Base-by-base conservation (phyloP, 2,329 filamentous ascomycete species). In the Beauveria bassiana region DNA sequence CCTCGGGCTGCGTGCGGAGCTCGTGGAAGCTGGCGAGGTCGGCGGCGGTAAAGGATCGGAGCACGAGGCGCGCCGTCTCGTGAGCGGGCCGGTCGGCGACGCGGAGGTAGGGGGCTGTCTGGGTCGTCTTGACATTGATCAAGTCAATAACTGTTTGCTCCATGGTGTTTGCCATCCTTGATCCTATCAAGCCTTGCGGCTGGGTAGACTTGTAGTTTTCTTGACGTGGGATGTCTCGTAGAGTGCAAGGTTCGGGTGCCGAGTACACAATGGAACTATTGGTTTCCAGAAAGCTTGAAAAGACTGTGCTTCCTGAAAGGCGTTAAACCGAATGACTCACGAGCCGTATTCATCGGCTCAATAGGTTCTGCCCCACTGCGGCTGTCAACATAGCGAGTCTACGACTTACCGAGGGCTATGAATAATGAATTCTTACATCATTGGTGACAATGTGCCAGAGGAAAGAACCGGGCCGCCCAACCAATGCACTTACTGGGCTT, bases 1-100 rank as follows among this genome's bases (percentile, higher is more conserved):
- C 82, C 65, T 86, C 83, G 5, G 79, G 77, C 68, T 86, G 77
- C 16, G 75, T 76, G 26, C 86, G 82, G 59, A 90, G 74, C 24
- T 72, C 71, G 64, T 83, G 74, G 18, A 86, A 63, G 7, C 74
- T 78, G 1, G 74, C 71, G 2, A 82, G 73, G 69, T 89, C 85
- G 3, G 77, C 73, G 20, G 77, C 70, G 1, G 68, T 66, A 45
- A 83, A 71, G 2, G 81, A 80, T 18, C 85, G 77, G 57, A 89
- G 70, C 28, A 83, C 67, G 22, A 89, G 76, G 7, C 85, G 79
- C 55, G 79, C 71, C 3, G 85, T 87, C 54, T 66, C 68, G 59
- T 84, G 74, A 2, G 71, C 68, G 8, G 69, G 60, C 7, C 81
- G 74, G 24, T 72, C 69, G 16, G 66, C 61, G 59, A 74, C 75